Base-by-base conservation (phyloP, 306 rosid species). In the Gillenia trifoliata region DNA sequence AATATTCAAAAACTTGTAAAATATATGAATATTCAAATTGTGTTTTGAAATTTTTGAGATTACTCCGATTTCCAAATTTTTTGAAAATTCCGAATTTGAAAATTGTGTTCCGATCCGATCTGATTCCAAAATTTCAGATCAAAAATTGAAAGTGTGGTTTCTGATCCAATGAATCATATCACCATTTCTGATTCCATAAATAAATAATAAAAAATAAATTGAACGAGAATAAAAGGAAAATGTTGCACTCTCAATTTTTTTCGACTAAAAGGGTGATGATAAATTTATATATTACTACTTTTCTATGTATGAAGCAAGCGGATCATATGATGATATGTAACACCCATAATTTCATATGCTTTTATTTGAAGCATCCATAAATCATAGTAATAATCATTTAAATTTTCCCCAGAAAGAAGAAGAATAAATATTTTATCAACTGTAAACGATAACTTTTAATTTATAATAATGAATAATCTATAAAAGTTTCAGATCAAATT, bases 401-500 rank as follows among this genome's bases (percentile, higher is more conserved):
- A 20, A 76, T 30, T 76, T 76, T 61, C 31, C 70, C 33, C 34
- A 6, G 33, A 66, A 36, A 15, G 33, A 66, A 69, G 70, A 69
- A 64, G 70, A 59, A 77, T 25, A 61, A 56, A 67, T 56, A 28
- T 26, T 17, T n/a, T 47, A 47, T 5, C 4, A 23, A 17, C 3
- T 38, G n/a, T 28, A 12, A 8, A 26, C 20, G 0, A 23, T 3
- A n/a, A 26, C 19, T 4, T 73, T 16, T 13, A 2, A 26, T 22
- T 59, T 59, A 26, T 26, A 12, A 60, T 60, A 28, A 25, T 12
- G 4, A 25, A 13, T 26, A 59, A 59, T 13, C 8, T 2, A 56
- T 38, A 55, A 40, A 17, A 30, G 29, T 26, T 6, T 55, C 74
- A 71, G 81, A 75, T 73, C 64, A 70, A 52, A 59, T 67, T 82